phyloP scores from a whole-genome alignment of 192 early-diverging fungal genomes.

The Jimgerdemannia lactiflua region DNA sequence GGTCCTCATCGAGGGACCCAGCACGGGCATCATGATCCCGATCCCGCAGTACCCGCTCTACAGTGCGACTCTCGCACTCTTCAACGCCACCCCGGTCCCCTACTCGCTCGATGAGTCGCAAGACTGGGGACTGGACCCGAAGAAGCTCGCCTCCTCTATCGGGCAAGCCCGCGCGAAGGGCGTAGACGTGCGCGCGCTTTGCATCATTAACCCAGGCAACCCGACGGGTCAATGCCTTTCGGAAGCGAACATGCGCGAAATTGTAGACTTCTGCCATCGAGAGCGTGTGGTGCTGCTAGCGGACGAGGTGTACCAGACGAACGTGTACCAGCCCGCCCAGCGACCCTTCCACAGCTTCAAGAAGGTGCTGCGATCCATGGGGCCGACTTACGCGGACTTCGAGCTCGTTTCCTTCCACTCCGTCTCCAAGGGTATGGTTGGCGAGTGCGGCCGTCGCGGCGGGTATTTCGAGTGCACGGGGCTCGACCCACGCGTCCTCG shows the following conservation, averaged over 20 bases:
- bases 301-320: constrained; percentile 99
- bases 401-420: constrained; percentile 97
- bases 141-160: constrained; percentile 65
- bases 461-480: constrained; percentile 96
- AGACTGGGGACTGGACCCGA: constrained; percentile 76
- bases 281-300: constrained; percentile 87
- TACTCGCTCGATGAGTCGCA: constrained; percentile 90
- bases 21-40: constrained; percentile 97
- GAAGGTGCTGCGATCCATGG: constrained; percentile 84
- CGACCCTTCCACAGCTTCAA: constrained; percentile 97
- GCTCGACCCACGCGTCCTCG: constrained; percentile 72
- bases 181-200: constrained; percentile 88
- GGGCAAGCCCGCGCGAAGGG: constrained; percentile 62
- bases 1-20: constrained; percentile 69
- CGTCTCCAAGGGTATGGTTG: constrained; percentile 97
- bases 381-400: constrained; percentile 58
- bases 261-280: constrained; percentile 83
- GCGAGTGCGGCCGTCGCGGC: constrained; percentile 96
- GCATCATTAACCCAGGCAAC: constrained; percentile 99
- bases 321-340: constrained; percentile 76
- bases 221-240: constrained; percentile 91
- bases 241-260: constrained; percentile 82
- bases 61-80: constrained; percentile 85
- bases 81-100: constrained; percentile 83
- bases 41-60: constrained; percentile 99